Conservation (phyloP, 2,329 filamentous ascomycete genomes). For the Blastomyces gilchristii region DNA sequence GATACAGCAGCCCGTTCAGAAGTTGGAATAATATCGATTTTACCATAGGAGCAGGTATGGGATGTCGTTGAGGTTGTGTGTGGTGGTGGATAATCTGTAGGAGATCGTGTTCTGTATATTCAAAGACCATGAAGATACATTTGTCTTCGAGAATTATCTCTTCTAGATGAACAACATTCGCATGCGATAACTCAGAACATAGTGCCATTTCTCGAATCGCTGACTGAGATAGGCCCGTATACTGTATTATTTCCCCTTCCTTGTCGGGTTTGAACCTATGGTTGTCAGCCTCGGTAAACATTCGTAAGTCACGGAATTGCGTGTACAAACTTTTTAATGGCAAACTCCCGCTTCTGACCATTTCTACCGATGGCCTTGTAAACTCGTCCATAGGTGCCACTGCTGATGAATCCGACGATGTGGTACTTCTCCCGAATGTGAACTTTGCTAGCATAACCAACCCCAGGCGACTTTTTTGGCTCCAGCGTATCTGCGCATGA, state of each 20-base stretch:
- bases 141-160: conserved; percentile 98
- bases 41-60: conserved; percentile 78
- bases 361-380: conserved; percentile 83
- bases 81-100: conserved; percentile 98
- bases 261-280: conserved; percentile 85
- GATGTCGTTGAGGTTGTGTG: conserved; percentile 74
- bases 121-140: conserved; percentile 99
- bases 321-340: conserved; percentile 77
- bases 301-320: background rate
- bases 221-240: conserved; percentile 95
- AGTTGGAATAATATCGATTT: conserved; percentile 95
- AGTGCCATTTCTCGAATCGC: conserved; percentile 96
- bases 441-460: conserved; percentile 59
- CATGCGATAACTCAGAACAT: conserved; percentile 80
- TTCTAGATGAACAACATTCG: conserved; percentile 79
- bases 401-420: conserved; percentile 96
- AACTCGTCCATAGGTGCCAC: conserved; percentile 92
- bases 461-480: conserved; percentile 35
- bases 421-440: conserved; percentile 88
- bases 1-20: conserved; percentile 84
- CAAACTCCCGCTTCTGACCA: conserved; percentile 70
- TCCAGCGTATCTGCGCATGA: conserved; percentile 27
- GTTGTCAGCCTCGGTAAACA: background rate
- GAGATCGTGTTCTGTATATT: conserved; percentile 95
- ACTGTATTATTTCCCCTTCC: conserved; percentile 86